Conservation (phyloP, 202 grass and related monocot species). For the Elaeis oleifera region DNA sequence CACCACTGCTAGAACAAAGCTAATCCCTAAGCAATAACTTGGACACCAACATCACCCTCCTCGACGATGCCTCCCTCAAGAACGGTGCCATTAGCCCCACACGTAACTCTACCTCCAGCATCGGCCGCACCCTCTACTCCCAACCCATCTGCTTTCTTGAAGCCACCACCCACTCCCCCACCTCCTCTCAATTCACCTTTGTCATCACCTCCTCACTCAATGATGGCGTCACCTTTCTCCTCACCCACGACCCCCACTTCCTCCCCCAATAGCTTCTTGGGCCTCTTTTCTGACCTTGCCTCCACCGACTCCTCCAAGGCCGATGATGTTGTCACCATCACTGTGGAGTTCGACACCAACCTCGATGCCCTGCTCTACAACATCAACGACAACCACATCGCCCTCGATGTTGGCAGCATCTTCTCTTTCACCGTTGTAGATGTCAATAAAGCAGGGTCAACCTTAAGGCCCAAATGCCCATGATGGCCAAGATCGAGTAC, state of each 20-base stretch:
- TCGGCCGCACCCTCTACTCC: slow-evolving; percentile 51
- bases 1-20: neutral
- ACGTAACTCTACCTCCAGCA: slow-evolving; percentile 27
- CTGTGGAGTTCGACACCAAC: slow-evolving; percentile 63
- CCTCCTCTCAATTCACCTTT: slow-evolving; percentile 64
- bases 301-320: slow-evolving; percentile 25
- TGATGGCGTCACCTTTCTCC: slow-evolving; percentile 59
- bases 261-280: slow-evolving; percentile 48
- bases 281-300: slow-evolving; percentile 38
- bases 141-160: slow-evolving; percentile 46
- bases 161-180: slow-evolving; percentile 11
- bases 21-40: slow-evolving; percentile 24
- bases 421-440: slow-evolving; percentile 42
- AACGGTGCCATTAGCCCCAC: slow-evolving; percentile 33
- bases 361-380: slow-evolving; percentile 43
- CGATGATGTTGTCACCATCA: slow-evolving; percentile 29
- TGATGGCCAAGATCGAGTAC: slow-evolving; percentile 69
- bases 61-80: slow-evolving; percentile 51
- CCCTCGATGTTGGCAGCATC: slow-evolving; percentile 57
- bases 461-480: slow-evolving; percentile 42
- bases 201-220: slow-evolving; percentile 35
- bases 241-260: slow-evolving; percentile 46
- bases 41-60: slow-evolving; percentile 67
- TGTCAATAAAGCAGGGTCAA: slow-evolving; percentile 29
- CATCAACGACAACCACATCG: slow-evolving; percentile 64